These are phyloP conservation scores for Neonectria punicea DNA, from an alignment of 2,329 filamentous ascomycete species.

Conservation along the genomic window DNA sequence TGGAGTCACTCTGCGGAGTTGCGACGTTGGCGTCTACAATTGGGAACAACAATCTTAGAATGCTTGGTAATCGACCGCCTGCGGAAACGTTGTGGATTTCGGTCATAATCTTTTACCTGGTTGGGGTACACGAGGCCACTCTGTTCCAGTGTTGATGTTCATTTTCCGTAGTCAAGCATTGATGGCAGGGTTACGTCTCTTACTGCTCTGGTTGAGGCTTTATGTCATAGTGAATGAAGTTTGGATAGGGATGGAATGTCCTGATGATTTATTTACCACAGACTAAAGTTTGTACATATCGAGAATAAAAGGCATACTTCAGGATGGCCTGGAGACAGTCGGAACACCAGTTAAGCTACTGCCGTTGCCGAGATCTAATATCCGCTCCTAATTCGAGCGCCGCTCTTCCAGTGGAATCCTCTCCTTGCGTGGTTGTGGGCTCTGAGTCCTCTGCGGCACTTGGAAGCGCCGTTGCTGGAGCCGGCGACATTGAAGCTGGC, in stretches of 20 bases:
- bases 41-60: no score
- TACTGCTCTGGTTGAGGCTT: no score
- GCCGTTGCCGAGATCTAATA: not conserved
- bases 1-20: no score
- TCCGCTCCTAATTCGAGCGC: conserved; percentile 13
- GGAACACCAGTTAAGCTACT: not conserved
- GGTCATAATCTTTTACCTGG: no score
- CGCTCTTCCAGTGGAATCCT: conserved; percentile 28
- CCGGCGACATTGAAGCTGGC: conserved; percentile 17
- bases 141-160: no score
- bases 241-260: conserved; percentile 5
- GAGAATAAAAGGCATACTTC: conserved; percentile 9
- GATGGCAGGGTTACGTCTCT: no score
- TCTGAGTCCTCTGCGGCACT: not conserved
- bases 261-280: not conserved
- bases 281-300: conserved; percentile 8
- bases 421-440: not conserved
- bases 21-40: no score
- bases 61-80: no score
- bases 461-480: not conserved
- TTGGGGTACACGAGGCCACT: no score
- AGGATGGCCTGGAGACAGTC: not conserved
- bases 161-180: no score
- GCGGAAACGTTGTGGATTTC: no score
- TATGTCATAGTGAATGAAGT: not conserved